A percentile compares a stretch with the other conserved stretches of the same genome.
phyloP scores from a whole-genome alignment of 2,329 filamentous ascomycete species.

The Microdochium paspali region DNA sequence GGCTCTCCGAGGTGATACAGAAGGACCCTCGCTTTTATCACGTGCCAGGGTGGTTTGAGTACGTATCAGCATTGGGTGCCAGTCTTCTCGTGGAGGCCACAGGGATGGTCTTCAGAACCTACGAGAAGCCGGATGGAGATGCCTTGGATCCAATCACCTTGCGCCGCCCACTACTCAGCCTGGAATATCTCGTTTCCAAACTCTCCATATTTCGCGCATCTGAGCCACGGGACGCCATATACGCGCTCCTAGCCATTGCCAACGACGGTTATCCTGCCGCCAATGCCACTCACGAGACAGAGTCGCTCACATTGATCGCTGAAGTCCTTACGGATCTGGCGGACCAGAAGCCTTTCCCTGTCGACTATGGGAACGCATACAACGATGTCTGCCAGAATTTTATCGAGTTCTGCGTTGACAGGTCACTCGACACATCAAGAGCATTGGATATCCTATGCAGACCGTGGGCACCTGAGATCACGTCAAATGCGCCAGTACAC shows the following conservation, averaged over 20 bases:
- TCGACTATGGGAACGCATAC: conserved; percentile 21
- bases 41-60: conserved; percentile 21
- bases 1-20: conserved; percentile 24
- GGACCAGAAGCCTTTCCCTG: conserved; percentile 14
- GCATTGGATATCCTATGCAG: conserved; percentile 27
- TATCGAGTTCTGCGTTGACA: conserved; percentile 18
- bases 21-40: conserved; percentile 13
- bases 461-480: conserved; percentile 21
- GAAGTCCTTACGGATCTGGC: conserved; percentile 9
- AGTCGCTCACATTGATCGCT: conserved; percentile 2
- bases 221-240: conserved; percentile 20
- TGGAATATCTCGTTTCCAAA: conserved; percentile 23
- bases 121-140: neutral
- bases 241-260: conserved; percentile 22
- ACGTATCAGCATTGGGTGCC: conserved; percentile 23
- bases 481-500: conserved; percentile 1
- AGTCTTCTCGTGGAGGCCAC: conserved; percentile 24
- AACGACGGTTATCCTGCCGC: conserved; percentile 16
- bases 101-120: conserved; percentile 18
- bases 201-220: conserved; percentile 19
- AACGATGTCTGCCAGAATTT: conserved; percentile 23
- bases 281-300: neutral
- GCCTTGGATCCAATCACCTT: neutral
- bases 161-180: conserved; percentile 11
- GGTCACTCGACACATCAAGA: conserved; percentile 8